phyloP scores from a whole-genome alignment of 176 grass and related monocot species.

The Triticum aestivum region IWGSC_CS_RefSeq_v2.1 NC_057805.1:82846709-82847208 shows the following conservation, averaged over 20 bases:
- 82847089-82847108: not conserved
- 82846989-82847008: constrained; percentile 64
- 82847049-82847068: constrained; percentile 4
- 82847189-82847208: constrained; percentile 39
- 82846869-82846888: constrained; percentile 61
- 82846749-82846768: constrained; percentile 15
- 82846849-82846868: constrained; percentile 45
- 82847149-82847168: not conserved
- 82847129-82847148: constrained; percentile 58
- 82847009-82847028: constrained; percentile 54
- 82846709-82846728: not conserved
- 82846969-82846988: constrained; percentile 73
- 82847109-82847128: constrained; percentile 46
- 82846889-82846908: constrained; percentile 60
- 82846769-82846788: constrained; percentile 48
- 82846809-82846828: not conserved
- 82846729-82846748: constrained; percentile 27
- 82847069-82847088: not conserved
- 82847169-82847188: constrained; percentile 9
- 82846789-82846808: constrained; percentile 26
- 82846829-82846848: constrained; percentile 51
- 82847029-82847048: not conserved
- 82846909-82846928: constrained; percentile 82
- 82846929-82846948: constrained; percentile 79
- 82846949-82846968: constrained; percentile 49